Evolutionary conservation across 2,329 filamentous ascomycete species (phyloP).

Genomic region (Sclerotinia glacialis): DNA sequence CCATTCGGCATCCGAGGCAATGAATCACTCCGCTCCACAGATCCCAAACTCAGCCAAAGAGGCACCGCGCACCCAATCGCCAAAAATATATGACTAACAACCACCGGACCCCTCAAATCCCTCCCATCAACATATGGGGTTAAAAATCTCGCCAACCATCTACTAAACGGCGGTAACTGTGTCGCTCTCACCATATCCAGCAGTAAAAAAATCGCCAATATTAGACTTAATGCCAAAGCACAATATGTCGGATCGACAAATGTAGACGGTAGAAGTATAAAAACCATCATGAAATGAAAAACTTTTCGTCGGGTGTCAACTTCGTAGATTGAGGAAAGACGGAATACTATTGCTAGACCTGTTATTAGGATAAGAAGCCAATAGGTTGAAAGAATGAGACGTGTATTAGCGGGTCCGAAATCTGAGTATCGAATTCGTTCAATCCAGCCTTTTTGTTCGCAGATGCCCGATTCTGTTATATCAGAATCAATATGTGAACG

Average conservation of each 20-base stretch:
- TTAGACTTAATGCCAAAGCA: constrained; percentile 72
- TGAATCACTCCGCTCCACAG: constrained; percentile 47
- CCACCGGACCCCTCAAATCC: constrained; percentile 88
- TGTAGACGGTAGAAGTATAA: constrained; percentile 85
- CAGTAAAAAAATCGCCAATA: constrained; percentile 80
- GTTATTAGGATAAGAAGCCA: constrained; percentile 66
- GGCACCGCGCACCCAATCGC: constrained; percentile 94
- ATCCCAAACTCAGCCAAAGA: constrained; percentile 81
- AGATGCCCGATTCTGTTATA: constrained; percentile 38
- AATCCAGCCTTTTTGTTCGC: constrained; percentile 56
- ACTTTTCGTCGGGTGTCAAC: constrained; percentile 96
- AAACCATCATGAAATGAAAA: constrained; percentile 98
- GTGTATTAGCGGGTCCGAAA: constrained; percentile 75
- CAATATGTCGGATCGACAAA: constrained; percentile 85
- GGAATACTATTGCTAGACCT: constrained; percentile 73
- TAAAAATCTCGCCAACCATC: constrained; percentile 80
- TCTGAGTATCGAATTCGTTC: constrained; percentile 61
- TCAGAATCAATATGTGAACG: constrained; percentile 30
- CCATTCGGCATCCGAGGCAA: constrained; percentile 39
- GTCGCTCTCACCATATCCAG: constrained; percentile 87
- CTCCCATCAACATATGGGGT: constrained; percentile 92
- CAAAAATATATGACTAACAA: constrained; percentile 94
- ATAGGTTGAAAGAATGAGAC: constrained; percentile 74
- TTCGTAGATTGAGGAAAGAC: constrained; percentile 73
- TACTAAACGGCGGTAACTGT: constrained; percentile 85